These are phyloP conservation scores for Saccharomyces hybrid DNA, from an alignment of 1,139 yeast species.

Conservation along the genomic window DNA sequence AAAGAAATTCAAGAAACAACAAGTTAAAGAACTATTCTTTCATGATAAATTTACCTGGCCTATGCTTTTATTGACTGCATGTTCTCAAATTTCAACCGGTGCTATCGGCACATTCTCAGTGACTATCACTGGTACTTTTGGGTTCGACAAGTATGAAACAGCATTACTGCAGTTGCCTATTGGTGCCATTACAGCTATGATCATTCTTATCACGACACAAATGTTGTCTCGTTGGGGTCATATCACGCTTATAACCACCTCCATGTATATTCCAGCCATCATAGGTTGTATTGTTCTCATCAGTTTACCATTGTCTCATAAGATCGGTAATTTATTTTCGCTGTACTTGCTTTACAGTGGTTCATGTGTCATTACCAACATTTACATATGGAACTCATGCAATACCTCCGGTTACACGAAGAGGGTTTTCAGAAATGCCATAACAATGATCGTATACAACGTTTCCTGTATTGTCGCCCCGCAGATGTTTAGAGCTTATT, in stretches of 20 bases:
- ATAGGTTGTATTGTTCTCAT: slow-evolving; percentile 42
- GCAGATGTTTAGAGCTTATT: slow-evolving; percentile 48
- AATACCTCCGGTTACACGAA: slow-evolving; percentile 70
- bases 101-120: slow-evolving; percentile 42
- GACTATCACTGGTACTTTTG: slow-evolving; percentile 42
- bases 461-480: slow-evolving; percentile 68
- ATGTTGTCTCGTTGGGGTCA: slow-evolving; percentile 29
- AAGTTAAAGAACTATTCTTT: slow-evolving; percentile 39
- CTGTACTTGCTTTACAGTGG: slow-evolving; percentile 35
- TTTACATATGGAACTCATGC: slow-evolving; percentile 33
- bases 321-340: slow-evolving; percentile 33
- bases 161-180: slow-evolving; percentile 40
- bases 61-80: slow-evolving; percentile 33
- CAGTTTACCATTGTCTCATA: slow-evolving; percentile 34
- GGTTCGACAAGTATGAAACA: slow-evolving; percentile 36
- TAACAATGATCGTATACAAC: slow-evolving; percentile 55
- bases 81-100: slow-evolving; percentile 38
- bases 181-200: slow-evolving; percentile 38
- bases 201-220: slow-evolving; percentile 30
- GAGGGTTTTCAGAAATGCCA: slow-evolving; percentile 52
- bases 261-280: slow-evolving; percentile 32
- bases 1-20: slow-evolving; percentile 45
- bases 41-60: slow-evolving; percentile 44
- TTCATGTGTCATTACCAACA: slow-evolving; percentile 37
- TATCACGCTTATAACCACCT: slow-evolving; percentile 25